A percentile compares a stretch with the other conserved stretches of the same genome.
Conservation (phyloP, 352 stramenopile genomes). For the Pythium phragmitis region DNA sequence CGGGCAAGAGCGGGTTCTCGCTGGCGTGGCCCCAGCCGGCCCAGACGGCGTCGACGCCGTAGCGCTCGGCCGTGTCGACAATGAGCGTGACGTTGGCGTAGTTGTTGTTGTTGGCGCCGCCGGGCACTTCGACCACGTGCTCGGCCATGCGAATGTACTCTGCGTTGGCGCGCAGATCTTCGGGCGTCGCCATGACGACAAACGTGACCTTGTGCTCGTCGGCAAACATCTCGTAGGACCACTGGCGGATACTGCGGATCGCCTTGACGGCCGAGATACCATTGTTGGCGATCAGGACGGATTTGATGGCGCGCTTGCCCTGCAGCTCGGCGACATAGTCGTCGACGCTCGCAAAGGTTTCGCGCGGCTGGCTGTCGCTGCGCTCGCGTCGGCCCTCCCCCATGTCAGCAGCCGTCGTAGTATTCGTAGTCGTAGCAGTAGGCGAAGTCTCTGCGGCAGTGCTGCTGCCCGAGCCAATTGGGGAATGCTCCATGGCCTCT, state of each 20-base stretch:
- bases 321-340: constrained; percentile 92
- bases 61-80: constrained; percentile 96
- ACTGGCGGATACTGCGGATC: constrained; percentile 98
- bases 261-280: constrained; percentile 99
- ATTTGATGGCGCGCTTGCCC: constrained; percentile 91
- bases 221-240: constrained; percentile 98
- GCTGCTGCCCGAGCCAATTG: constrained; percentile 20
- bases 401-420: neutral
- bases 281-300: constrained; percentile 99
- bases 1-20: constrained; percentile 97
- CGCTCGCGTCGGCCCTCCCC: constrained; percentile 33
- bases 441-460: neutral
- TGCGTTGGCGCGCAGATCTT: constrained; percentile 99
- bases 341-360: constrained; percentile 85
- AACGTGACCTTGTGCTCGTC: constrained; percentile 95
- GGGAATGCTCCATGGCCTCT: constrained; percentile 19
- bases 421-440: neutral
- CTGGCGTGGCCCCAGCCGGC: constrained; percentile 98
- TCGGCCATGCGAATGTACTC: constrained; percentile 99
- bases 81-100: constrained; percentile 99
- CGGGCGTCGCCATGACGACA: constrained; percentile 99
- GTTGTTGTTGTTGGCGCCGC: constrained; percentile 99
- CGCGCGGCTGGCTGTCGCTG: constrained; percentile 58
- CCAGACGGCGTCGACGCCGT: constrained; percentile 97
- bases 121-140: constrained; percentile 99